phyloP scores from a whole-genome alignment of 345 rosid species.

The Turritis glabra region DNA sequence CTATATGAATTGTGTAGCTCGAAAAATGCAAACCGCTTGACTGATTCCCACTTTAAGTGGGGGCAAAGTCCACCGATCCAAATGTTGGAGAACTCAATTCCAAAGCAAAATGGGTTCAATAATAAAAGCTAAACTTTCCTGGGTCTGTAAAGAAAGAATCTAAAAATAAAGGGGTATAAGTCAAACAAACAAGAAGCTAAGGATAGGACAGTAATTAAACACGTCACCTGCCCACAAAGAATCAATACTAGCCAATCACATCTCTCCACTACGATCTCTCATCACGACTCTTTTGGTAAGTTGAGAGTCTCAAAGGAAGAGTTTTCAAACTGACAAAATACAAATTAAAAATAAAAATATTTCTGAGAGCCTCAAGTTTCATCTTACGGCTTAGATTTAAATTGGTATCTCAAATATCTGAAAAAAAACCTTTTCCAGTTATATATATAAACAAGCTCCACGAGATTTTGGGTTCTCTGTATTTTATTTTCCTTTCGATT shows the following conservation, averaged over 20 bases:
- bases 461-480: constrained; percentile 7
- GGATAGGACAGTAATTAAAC: constrained; percentile 45
- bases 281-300: neutral
- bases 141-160: neutral
- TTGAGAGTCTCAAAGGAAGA: neutral
- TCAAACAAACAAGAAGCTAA: neutral
- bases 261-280: constrained; percentile 42
- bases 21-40: no score
- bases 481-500: constrained; percentile 11
- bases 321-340: neutral
- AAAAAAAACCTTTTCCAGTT: neutral
- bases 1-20: no score
- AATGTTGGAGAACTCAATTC: neutral
- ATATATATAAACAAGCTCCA: neutral
- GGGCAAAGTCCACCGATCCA: neutral
- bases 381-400: constrained; percentile 34
- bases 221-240: constrained; percentile 45
- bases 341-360: neutral
- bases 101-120: neutral
- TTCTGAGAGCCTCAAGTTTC: constrained; percentile 43
- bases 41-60: no score
- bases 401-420: constrained; percentile 28
- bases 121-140: neutral
- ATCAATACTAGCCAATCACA: constrained; percentile 55
- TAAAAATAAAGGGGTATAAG: neutral